Conservation (phyloP, 306 rosid species). For the Lotus japonicus region DNA sequence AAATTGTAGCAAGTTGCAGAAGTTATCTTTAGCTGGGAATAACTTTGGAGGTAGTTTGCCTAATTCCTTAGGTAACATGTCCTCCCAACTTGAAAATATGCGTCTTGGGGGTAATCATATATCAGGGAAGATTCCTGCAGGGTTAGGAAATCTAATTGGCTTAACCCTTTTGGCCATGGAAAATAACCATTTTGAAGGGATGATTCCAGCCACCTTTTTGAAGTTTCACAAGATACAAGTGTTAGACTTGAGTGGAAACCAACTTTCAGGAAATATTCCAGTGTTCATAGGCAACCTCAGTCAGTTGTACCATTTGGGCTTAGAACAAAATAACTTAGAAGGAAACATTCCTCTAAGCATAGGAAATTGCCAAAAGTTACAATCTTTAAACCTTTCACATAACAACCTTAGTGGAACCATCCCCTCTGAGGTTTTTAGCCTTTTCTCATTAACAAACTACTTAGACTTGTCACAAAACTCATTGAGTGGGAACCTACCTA, state of each 20-base stretch:
- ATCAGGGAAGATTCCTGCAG: not conserved
- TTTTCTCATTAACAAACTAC: too few relatives aligned
- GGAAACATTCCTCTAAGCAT: too few relatives aligned
- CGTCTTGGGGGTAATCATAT: not conserved
- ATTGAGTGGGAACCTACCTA: too few relatives aligned
- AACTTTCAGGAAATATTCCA: conserved; percentile 5
- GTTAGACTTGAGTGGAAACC: not conserved
- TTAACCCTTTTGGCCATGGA: not conserved
- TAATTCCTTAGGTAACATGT: not conserved
- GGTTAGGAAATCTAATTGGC: not conserved
- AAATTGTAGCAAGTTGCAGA: too few relatives aligned
- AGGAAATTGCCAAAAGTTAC: too few relatives aligned
- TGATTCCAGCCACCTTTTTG: not conserved
- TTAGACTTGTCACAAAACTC: too few relatives aligned
- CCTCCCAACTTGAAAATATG: not conserved
- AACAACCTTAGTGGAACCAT: too few relatives aligned
- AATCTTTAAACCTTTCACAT: too few relatives aligned
- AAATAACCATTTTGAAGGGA: too few relatives aligned
- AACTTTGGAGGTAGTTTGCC: too few relatives aligned
- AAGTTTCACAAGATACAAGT: not conserved
- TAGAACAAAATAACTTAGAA: not conserved
- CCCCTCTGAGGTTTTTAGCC: too few relatives aligned
- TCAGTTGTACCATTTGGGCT: not conserved
- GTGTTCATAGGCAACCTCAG: conserved; percentile 18
- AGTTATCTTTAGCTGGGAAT: too few relatives aligned